Base-by-base conservation (phyloP, 441 rosid species). In the Hura crepitans region DNA sequence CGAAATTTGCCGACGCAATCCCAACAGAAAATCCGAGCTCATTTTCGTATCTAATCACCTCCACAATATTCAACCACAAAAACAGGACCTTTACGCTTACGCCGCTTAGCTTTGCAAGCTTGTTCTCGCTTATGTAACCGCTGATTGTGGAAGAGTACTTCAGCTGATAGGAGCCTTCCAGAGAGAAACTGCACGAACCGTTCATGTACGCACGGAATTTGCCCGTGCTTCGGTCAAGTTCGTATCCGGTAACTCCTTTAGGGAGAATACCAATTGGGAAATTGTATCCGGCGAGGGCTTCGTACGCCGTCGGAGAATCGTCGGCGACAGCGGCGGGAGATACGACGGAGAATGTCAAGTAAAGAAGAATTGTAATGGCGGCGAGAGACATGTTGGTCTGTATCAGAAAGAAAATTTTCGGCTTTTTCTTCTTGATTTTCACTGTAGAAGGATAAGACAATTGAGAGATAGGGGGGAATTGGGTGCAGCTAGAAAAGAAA, bases 241-340 rank as follows among this genome's bases (percentile, higher is more conserved):
- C 95, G 79, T 89, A 89, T 2, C 85, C 83, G 0, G 69, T 55
- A 10, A 78, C 78, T 0, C 94, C 98, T 76, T 83, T 72, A 0
- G 98, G 98, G 46, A 93, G 94, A 53, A 93, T 71, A 13, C 98
- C 98, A 17, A 55, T 53, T 1, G 98, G 98, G 57, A 93, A 91
- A 76, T 88, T 82, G 85, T 60, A 93, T 71, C 76, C 79, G 45
- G 77, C 79, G 37, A 93, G 86, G 73, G 81, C 35, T 17, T 90
- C 84, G 71, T 93, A 93, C 2, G 85, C 89, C 30, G 94, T 65
- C 6, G 60, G 78, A 0, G 27, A 17, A 18, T 83, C 85, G 58
- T 51, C 75, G 65, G 66, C 64, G 25, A 22, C 28, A 80, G 56
- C 61, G 39, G 54, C 3, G 15, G 68, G 2, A 5, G 74, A 20